Evolutionary conservation across 2,329 filamentous ascomycete genomes (phyloP), one percentile per base, ranked within the genome.

Genomic region (Ambrosiella beaveri): DNA sequence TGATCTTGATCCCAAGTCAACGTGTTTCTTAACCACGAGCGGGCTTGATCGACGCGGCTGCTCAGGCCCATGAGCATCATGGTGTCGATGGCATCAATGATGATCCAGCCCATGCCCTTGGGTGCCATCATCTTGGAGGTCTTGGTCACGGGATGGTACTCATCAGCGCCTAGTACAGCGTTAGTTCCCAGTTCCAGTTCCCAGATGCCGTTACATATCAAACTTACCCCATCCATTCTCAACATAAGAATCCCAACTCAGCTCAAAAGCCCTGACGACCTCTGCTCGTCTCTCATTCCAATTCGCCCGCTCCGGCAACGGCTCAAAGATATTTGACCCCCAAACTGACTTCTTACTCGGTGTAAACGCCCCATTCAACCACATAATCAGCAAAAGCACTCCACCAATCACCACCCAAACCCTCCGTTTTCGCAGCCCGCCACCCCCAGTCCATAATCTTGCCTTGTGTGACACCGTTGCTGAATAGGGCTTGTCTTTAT

Each of bases 41-140:
- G 79, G 36, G 93, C 91, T 66, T 94, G 83, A 41, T 82, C 78
- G 44, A 98, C 77, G 62, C 90, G 83, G 38, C 82, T 85, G 12
- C 91, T 97, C 63, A 95, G 76, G 69, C 97, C 97, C 93, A 98
- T 98, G 61, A 98, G 75, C 73, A 98, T 98, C 77, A 97, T 80
- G 0, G 93, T 98, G 70, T 98, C 93, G 62, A 98, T 74, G 11
- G 91, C 83, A 71, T 98, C 93, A 59, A 98, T 85, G 62, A 98
- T 96, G 66, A 97, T 97, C 93, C 94, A 98, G 37, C 93, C 93
- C 71, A 98, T 77, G 35, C 91, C 93, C 62, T 88, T 82, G 2
- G 85, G 78, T 6, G 88, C 83, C 91, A 98, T 97, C 65, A 93
- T 82, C 56, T 75, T 76, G 54, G 88, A 87, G 15, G 73, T 81